Percentiles rank a stretch among this genome's conserved stretches.
Conservation (phyloP, 306 rosid genomes). For the Vachellia collinsii region DNA sequence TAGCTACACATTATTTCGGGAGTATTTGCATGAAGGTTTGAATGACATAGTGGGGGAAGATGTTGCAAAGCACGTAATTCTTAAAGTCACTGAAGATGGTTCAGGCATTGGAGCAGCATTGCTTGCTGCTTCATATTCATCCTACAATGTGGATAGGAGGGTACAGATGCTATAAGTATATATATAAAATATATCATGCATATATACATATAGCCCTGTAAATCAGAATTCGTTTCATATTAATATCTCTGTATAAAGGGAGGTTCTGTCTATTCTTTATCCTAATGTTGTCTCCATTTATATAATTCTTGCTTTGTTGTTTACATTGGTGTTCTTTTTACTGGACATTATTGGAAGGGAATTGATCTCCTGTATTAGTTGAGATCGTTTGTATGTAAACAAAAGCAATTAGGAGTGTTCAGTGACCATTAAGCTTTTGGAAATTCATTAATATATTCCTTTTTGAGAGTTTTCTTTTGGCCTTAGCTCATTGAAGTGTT, state of each 20-base stretch:
- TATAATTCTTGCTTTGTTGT: slow-evolving; percentile 40
- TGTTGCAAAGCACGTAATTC: slow-evolving; percentile 71
- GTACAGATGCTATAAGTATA: slow-evolving; percentile 65
- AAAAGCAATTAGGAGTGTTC: slow-evolving; percentile 17
- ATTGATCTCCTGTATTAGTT: slow-evolving; percentile 27
- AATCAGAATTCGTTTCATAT: slow-evolving; percentile 69
- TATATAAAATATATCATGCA: slow-evolving; percentile 40
- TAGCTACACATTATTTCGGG: slow-evolving; percentile 69
- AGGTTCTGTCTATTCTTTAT: slow-evolving; percentile 59
- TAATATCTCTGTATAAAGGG: slow-evolving; percentile 57
- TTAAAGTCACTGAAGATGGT: slow-evolving; percentile 83
- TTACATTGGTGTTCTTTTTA: slow-evolving; percentile 28
- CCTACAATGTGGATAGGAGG: slow-evolving; percentile 69
- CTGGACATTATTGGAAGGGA: slow-evolving; percentile 30
- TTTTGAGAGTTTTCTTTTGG: background rate
- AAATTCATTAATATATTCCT: background rate
- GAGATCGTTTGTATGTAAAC: slow-evolving; percentile 32
- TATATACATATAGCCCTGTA: slow-evolving; percentile 68
- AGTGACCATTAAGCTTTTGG: slow-evolving; percentile 1
- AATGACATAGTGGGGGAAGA: slow-evolving; percentile 81
- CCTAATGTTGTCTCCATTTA: slow-evolving; percentile 40
- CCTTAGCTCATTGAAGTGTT: background rate
- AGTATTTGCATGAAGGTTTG: slow-evolving; percentile 78
- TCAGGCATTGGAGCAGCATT: slow-evolving; percentile 87
- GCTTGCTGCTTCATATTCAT: slow-evolving; percentile 80